These are phyloP conservation scores for Actinomucor elegans DNA, from an alignment of 371 early-diverging fungal genomes.

Conservation along the genomic window DNA sequence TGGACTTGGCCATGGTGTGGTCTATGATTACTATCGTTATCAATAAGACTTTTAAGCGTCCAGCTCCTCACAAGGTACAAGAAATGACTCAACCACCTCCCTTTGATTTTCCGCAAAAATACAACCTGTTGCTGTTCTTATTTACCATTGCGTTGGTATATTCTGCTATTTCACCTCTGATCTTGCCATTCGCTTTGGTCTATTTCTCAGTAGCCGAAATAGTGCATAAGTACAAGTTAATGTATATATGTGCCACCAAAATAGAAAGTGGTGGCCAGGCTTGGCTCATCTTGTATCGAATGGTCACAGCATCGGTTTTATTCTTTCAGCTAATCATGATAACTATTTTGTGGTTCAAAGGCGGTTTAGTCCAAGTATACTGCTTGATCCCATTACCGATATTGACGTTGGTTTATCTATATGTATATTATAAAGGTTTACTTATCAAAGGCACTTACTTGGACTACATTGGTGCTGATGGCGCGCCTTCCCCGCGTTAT, in stretches of 20 bases:
- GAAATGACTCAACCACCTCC: conserved; percentile 67
- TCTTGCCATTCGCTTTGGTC: conserved; percentile 70
- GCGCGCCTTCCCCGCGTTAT: background rate
- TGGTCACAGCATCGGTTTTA: conserved; percentile 57
- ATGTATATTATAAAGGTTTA: conserved; percentile 44
- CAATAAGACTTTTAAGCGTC: conserved; percentile 58
- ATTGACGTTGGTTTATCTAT: conserved; percentile 56
- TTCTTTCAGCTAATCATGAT: conserved; percentile 73
- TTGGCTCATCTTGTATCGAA: conserved; percentile 73
- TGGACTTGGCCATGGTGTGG: conserved; percentile 72
- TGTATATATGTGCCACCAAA: conserved; percentile 67
- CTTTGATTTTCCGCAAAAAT: conserved; percentile 71
- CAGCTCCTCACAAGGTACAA: conserved; percentile 72
- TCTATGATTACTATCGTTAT: conserved; percentile 60
- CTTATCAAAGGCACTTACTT: conserved; percentile 27
- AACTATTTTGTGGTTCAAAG: conserved; percentile 48
- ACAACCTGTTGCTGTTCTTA: conserved; percentile 72
- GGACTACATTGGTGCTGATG: conserved; percentile 22
- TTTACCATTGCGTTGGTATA: conserved; percentile 79
- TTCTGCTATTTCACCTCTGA: conserved; percentile 75
- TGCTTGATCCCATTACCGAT: conserved; percentile 61
- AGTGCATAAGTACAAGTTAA: conserved; percentile 75
- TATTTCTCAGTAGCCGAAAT: conserved; percentile 69
- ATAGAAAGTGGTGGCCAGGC: conserved; percentile 75
- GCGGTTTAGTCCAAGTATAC: conserved; percentile 43